Conservation (phyloP, 805 yeast genomes). For the Starmera quercuum region DNA sequence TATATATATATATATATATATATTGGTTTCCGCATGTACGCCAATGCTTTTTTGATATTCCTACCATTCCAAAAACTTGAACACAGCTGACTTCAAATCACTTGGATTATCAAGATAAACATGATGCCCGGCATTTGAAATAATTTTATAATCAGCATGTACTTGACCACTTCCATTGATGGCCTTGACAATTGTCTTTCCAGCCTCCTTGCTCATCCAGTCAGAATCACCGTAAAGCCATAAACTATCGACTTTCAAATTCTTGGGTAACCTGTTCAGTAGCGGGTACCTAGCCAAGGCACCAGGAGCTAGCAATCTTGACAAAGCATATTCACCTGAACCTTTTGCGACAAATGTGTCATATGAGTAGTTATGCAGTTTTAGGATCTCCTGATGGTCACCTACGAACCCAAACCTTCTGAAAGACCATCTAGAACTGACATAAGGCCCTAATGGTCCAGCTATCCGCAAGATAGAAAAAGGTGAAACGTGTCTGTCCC, state of each 20-base stretch:
- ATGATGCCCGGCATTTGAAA: constrained; percentile 58
- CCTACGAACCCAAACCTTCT: constrained; percentile 30
- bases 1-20: no score
- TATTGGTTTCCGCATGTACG: no score
- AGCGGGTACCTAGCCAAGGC: constrained; percentile 51
- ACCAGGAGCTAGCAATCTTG: constrained; percentile 52
- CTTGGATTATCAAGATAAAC: constrained; percentile 51
- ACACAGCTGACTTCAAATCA: constrained; percentile 40
- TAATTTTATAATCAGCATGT: constrained; percentile 22
- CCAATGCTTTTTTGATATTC: no score
- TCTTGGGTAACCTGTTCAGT: constrained; percentile 39
- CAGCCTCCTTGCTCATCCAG: constrained; percentile 66
- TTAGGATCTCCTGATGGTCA: constrained; percentile 24
- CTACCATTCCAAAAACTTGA: constrained; percentile 20
- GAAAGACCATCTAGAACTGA: constrained; percentile 49
- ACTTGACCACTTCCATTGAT: constrained; percentile 15
- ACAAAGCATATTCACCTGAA: constrained; percentile 58
- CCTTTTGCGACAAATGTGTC: constrained; percentile 44
- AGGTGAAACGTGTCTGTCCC: constrained; percentile 52
- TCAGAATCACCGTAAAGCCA: constrained; percentile 65
- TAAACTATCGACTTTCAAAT: constrained; percentile 23
- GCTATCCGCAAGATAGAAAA: constrained; percentile 38
- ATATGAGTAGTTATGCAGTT: constrained; percentile 48
- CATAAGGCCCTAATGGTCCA: constrained; percentile 49
- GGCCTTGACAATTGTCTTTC: constrained; percentile 33